Evolutionary conservation across 371 early-diverging fungal species (phyloP), one percentile per base, ranked within the genome.

Genomic region (Caulochytrium protostelioides): DNA sequence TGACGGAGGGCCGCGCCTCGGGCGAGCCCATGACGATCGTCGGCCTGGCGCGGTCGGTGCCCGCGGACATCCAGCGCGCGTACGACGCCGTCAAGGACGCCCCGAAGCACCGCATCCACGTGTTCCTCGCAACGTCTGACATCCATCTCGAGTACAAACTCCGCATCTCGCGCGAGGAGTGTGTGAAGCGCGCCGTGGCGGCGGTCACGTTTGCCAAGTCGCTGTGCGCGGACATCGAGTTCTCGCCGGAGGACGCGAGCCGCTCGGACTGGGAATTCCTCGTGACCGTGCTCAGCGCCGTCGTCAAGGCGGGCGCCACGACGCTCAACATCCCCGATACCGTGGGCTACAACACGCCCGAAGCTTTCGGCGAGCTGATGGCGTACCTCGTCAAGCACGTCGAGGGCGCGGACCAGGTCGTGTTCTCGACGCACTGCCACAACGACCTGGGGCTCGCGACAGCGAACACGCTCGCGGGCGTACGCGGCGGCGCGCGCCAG

Each of bases 301-400:
- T 89, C 28, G 84, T 92, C 41, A 69, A 69, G 39, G 90, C 90
- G 4, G 94, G 94, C 24, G 94, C 89, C 7, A 82, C 83, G 1
- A 90, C 89, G 1, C 56, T 92, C 36, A 92, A 92, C 55, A 86
- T 92, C 34, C 90, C 94, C 18, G 92, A 89, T 46, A 92, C 90
- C 0, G 90, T 91, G 5, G 89, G 94, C 0, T 87, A 87, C 61
- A 83, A 78, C 47, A 73, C 67, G 23, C 94, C 94, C 5, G 70
- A 76, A 33, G 81, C 87, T 51, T 89, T 82, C 43, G 89, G 86
- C 7, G 55, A 51, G 5, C 57, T 83, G 48, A 81, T 92, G 47
- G 62, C 65, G 42, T 71, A 84, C 52, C 54, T 89, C 43, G 62
- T 75, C 5, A 54, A 60, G 28, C 65, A 87, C 50, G 82, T 83